Conservation (phyloP, 2,329 filamentous ascomycete genomes). For the Dothidotthia symphoricarpi region DNA sequence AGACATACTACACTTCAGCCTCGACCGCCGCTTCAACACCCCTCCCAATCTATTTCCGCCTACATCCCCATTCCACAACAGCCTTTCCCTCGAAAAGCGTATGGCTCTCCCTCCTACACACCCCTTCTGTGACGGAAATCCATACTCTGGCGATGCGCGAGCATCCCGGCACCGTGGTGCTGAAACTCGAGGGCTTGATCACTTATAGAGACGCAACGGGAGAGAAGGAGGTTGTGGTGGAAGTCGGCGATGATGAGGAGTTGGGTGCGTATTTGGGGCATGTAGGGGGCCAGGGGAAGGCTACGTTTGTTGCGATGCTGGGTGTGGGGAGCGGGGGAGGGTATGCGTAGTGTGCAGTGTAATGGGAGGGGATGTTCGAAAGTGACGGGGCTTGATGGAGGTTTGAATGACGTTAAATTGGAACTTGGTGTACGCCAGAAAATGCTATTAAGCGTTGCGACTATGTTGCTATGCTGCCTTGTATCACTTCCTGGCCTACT, state of each 20-base stretch:
- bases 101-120: slow-evolving; percentile 65
- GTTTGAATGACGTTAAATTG: no score
- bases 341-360: slow-evolving; percentile 7
- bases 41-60: slow-evolving; percentile 66
- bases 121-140: slow-evolving; percentile 61
- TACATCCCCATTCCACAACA: slow-evolving; percentile 63
- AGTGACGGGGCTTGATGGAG: no score
- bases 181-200: slow-evolving; percentile 65
- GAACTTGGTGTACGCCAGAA: no score
- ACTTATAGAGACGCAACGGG: slow-evolving; percentile 40
- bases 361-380: no score
- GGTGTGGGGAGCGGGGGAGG: slow-evolving; percentile 5
- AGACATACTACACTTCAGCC: slow-evolving; percentile 12
- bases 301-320: slow-evolving; percentile 50
- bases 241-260: slow-evolving; percentile 70
- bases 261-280: slow-evolving; percentile 69
- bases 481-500: no score
- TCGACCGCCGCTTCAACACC: slow-evolving; percentile 21
- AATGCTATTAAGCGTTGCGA: no score
- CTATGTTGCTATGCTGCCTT: no score
- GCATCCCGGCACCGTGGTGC: slow-evolving; percentile 59
- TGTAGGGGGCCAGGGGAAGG: slow-evolving; percentile 55
- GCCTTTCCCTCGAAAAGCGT: slow-evolving; percentile 48
- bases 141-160: slow-evolving; percentile 61
- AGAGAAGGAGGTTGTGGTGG: slow-evolving; percentile 61